phyloP scores from a whole-genome alignment of 345 rosid species.

The Sonneratia alba region DNA sequence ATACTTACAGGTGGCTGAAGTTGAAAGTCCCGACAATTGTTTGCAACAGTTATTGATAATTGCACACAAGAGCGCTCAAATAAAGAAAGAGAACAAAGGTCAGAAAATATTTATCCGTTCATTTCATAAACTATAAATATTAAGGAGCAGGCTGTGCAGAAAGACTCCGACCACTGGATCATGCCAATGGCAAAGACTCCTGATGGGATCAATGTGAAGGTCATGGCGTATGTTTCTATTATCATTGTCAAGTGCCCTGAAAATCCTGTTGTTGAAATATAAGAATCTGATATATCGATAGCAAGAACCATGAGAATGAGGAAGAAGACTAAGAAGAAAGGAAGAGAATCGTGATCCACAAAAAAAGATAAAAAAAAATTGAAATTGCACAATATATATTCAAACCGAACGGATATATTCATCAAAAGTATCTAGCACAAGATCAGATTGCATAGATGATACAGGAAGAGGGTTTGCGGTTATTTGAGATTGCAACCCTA shows the following conservation, averaged over 20 bases:
- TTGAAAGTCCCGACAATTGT: no score
- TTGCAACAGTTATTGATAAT: no score
- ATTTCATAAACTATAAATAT: no score
- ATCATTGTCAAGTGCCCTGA: background rate
- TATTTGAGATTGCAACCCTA: conserved; percentile 1
- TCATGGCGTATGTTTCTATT: background rate
- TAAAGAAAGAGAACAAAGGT: no score
- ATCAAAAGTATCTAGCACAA: background rate
- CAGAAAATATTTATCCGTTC: no score
- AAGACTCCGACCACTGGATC: background rate
- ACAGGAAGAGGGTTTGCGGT: background rate
- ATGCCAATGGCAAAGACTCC: background rate
- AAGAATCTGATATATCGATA: background rate
- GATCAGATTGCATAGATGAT: background rate
- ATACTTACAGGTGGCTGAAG: no score
- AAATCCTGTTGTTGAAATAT: background rate
- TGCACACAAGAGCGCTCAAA: no score
- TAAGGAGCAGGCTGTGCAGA: background rate
- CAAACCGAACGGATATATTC: background rate
- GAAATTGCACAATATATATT: background rate
- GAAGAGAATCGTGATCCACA: background rate
- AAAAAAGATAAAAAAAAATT: background rate
- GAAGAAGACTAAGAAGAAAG: background rate
- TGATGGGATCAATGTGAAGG: background rate
- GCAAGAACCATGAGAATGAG: background rate